These are phyloP conservation scores for Lathyrus sativus DNA, from an alignment of 306 rosid genomes.

Conservation along the genomic window DNA sequence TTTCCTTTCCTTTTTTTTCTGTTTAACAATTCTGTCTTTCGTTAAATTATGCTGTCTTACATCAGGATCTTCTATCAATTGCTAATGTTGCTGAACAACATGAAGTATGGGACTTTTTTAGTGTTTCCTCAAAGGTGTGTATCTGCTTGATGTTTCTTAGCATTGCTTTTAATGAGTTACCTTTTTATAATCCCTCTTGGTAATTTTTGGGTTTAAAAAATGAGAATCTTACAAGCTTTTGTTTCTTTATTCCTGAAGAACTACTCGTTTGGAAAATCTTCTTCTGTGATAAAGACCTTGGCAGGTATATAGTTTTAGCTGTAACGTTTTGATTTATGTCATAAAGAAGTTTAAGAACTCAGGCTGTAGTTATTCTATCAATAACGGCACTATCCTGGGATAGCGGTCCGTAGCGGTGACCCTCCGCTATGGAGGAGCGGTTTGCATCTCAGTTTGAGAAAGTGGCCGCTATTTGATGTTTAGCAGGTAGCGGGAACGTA, in stretches of 20 bases:
- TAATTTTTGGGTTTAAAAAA: slow-evolving; percentile 27
- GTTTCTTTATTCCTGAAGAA: slow-evolving; percentile 49
- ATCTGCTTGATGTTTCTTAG: slow-evolving; percentile 36
- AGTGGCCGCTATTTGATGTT: no score
- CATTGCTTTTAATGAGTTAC: slow-evolving; percentile 26
- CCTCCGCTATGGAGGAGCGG: no score
- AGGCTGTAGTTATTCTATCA: slow-evolving; percentile 15
- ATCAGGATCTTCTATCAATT: slow-evolving; percentile 88
- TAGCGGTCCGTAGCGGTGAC: no score
- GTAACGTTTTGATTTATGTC: slow-evolving; percentile 34
- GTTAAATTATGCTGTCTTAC: slow-evolving; percentile 38
- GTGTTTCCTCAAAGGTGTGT: slow-evolving; percentile 86
- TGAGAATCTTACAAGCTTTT: slow-evolving; percentile 37
- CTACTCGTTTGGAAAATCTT: slow-evolving; percentile 87
- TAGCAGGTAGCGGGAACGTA: no score
- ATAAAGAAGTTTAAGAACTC: slow-evolving; percentile 30
- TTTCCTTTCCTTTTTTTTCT: slow-evolving; percentile 4
- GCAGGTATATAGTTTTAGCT: slow-evolving; percentile 73
- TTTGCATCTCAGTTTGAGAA: no score
- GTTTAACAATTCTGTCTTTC: slow-evolving; percentile 3
- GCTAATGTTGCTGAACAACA: slow-evolving; percentile 93
- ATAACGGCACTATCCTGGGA: not conserved
- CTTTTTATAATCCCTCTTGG: not conserved
- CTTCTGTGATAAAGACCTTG: slow-evolving; percentile 92
- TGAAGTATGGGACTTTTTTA: slow-evolving; percentile 97